These are phyloP conservation scores for Termitomyces sp. DNA, from an alignment of 768 basidiomycete species.

Conservation along the genomic window DNA sequence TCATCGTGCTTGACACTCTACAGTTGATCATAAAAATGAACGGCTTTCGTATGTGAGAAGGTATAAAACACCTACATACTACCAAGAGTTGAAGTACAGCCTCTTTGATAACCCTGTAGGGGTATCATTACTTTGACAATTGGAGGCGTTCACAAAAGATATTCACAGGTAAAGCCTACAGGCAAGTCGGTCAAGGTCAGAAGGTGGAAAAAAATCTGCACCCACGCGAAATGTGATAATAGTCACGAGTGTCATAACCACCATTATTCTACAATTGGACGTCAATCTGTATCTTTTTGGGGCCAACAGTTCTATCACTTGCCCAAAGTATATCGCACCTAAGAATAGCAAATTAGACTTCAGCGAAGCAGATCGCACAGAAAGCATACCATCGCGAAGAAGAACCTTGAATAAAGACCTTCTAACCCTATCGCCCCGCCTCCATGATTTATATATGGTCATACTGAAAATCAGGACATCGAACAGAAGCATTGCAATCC, in stretches of 20 bases:
- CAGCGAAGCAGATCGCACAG: neutral
- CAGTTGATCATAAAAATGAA: neutral
- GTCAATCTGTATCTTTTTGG: neutral
- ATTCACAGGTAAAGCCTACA: neutral
- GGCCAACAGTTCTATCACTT: neutral
- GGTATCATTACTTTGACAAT: neutral
- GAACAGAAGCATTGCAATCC: constrained; percentile 33
- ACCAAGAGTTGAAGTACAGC: neutral
- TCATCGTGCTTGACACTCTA: neutral
- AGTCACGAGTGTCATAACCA: neutral
- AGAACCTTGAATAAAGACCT: neutral
- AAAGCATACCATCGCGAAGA: neutral
- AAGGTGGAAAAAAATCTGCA: neutral
- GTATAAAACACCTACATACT: neutral
- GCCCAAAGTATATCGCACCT: neutral
- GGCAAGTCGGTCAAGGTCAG: neutral
- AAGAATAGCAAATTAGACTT: neutral
- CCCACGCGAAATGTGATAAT: neutral
- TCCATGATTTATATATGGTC: constrained; percentile 31
- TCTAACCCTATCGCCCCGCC: constrained; percentile 6
- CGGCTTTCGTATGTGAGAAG: neutral
- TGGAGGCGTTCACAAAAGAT: neutral
- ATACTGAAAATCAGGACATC: constrained; percentile 34
- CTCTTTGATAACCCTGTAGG: neutral
- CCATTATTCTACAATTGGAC: neutral